A percentile compares a stretch with the other conserved stretches of the same genome.
Evolutionary conservation across 768 basidiomycete genomes (phyloP).

Genomic region (Imleria badia): DNA sequence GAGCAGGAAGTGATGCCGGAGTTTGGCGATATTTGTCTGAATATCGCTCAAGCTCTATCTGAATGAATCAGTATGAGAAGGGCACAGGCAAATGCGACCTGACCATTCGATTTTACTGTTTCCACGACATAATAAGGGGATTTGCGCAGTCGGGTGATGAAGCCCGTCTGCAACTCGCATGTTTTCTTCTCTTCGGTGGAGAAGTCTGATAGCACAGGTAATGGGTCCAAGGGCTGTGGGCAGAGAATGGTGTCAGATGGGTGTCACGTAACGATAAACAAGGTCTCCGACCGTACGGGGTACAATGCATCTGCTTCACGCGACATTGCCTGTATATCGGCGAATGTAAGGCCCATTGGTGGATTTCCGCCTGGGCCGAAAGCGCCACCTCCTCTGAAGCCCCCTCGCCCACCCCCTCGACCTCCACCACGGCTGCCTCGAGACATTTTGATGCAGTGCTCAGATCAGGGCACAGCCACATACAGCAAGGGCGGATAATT

Average conservation of each 20-base stretch:
- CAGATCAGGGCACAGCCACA: constrained; percentile 12
- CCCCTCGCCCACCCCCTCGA: constrained; percentile 59
- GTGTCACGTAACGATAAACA: constrained; percentile 15
- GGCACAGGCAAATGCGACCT: constrained; percentile 2
- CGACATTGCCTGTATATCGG: constrained; percentile 75
- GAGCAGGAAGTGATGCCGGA: constrained; percentile 54
- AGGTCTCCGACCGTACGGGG: constrained; percentile 57
- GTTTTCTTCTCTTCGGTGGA: constrained; percentile 64
- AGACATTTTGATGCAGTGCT: constrained; percentile 44
- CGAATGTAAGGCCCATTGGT: constrained; percentile 80
- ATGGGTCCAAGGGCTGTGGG: constrained; percentile 58
- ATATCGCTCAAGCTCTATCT: constrained; percentile 71
- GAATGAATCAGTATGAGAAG: background rate
- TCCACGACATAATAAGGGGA: constrained; percentile 79
- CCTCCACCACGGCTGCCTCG: constrained; percentile 49
- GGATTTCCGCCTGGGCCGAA: constrained; percentile 42
- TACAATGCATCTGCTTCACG: constrained; percentile 77
- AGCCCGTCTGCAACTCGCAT: constrained; percentile 64
- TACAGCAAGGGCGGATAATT: constrained; percentile 3
- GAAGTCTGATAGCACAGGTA: constrained; percentile 70
- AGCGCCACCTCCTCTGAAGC: constrained; percentile 49
- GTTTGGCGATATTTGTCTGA: constrained; percentile 82
- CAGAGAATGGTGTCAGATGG: constrained; percentile 17
- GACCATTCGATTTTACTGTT: constrained; percentile 61
- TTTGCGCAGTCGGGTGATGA: constrained; percentile 59